phyloP scores from a whole-genome alignment of 2,329 filamentous ascomycete species.

The Macrophomina phaseolina region DNA sequence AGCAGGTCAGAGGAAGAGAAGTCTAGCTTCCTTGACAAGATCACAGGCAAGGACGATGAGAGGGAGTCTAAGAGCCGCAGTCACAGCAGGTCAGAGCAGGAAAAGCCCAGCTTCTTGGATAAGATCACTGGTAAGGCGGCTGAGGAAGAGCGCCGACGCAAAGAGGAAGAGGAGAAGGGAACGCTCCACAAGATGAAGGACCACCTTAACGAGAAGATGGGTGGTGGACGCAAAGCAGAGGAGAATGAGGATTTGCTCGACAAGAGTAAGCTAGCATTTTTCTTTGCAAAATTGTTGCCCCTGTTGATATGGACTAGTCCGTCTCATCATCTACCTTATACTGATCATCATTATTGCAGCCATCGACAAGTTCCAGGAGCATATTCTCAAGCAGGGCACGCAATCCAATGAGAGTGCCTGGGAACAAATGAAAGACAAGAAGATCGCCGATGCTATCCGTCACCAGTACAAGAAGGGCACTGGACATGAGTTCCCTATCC shows the following conservation, averaged over 20 bases:
- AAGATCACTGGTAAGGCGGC: conserved; percentile 26
- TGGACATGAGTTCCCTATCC: conserved; percentile 24
- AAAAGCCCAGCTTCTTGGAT: conserved; percentile 26
- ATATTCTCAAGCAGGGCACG: conserved; percentile 16
- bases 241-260: conserved; percentile 26
- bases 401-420: conserved; percentile 24
- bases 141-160: conserved; percentile 19
- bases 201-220: conserved; percentile 23
- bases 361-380: conserved; percentile 28
- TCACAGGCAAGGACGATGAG: conserved; percentile 22
- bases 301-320: conserved; percentile 10
- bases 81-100: conserved; percentile 9
- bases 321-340: conserved; percentile 13
- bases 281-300: neutral
- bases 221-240: conserved; percentile 24
- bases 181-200: conserved; percentile 19
- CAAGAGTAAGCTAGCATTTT: conserved; percentile 20
- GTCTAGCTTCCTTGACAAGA: conserved; percentile 13
- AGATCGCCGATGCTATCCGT: conserved; percentile 23
- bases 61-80: conserved; percentile 1
- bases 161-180: conserved; percentile 23
- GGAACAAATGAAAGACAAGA: conserved; percentile 25
- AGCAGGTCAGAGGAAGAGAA: conserved; percentile 2
- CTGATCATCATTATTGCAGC: conserved; percentile 25
- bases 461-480: conserved; percentile 22